Evolutionary conservation across 2,329 filamentous ascomycete genomes (phyloP).

Genomic region (Endothia cerciana): DNA sequence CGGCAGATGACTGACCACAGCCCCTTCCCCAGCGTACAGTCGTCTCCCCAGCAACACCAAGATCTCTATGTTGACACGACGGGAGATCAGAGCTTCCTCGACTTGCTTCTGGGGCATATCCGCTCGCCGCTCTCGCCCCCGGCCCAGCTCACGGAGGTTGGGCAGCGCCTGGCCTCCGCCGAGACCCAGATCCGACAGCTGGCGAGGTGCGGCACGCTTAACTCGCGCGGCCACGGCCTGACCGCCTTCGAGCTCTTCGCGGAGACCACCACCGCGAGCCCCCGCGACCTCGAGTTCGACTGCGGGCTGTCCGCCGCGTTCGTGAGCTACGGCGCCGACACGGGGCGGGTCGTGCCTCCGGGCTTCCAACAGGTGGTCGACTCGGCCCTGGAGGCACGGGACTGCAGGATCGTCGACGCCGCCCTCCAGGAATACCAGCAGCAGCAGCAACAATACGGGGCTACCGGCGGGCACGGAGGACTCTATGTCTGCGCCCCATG

Average conservation of each 20-base stretch:
- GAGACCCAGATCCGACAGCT: conserved; percentile 11
- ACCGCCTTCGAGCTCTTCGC: conserved; percentile 20
- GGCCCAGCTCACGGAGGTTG: background rate
- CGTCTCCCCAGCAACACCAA: background rate
- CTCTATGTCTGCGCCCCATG: background rate
- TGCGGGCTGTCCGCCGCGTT: conserved; percentile 17
- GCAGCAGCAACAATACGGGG: background rate
- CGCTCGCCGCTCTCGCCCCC: background rate
- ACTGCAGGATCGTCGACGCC: background rate
- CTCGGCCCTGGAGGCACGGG: background rate
- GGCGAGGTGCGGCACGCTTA: conserved; percentile 9
- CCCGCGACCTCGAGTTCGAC: conserved; percentile 5
- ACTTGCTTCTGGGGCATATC: background rate
- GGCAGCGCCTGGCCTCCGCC: background rate
- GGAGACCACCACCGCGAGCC: background rate
- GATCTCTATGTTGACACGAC: background rate
- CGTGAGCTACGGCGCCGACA: conserved; percentile 10
- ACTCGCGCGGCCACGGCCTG: conserved; percentile 12
- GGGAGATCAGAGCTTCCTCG: too few relatives aligned
- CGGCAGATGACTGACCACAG: conserved; percentile 1
- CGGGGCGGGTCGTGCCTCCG: background rate
- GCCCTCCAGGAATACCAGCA: background rate
- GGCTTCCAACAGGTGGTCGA: background rate
- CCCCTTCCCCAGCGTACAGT: background rate
- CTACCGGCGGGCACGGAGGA: background rate